phyloP scores from a whole-genome alignment of 2,329 filamentous ascomycete species.

The Cordyceps tenuipes region DNA sequence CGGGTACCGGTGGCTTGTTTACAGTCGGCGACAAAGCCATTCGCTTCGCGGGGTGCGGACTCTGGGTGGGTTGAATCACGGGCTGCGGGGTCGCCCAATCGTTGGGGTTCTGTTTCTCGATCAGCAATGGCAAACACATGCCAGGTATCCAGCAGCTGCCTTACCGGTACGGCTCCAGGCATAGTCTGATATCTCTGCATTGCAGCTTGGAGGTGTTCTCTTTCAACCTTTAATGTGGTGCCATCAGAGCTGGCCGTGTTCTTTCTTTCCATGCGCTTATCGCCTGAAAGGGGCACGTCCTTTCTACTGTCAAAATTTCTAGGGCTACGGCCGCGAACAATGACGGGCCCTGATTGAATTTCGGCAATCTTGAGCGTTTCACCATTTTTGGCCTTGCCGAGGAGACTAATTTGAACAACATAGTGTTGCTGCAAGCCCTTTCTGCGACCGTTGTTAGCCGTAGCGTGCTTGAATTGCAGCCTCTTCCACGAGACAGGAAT shows the following conservation, averaged over 20 bases:
- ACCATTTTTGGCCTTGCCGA: constrained; percentile 62
- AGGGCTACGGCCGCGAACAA: constrained; percentile 85
- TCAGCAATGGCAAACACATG: constrained; percentile 11
- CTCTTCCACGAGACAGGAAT: constrained; percentile 89
- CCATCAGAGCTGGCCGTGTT: constrained; percentile 30
- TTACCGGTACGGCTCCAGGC: constrained; percentile 8
- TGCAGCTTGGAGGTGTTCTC: constrained; percentile 22
- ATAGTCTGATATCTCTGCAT: constrained; percentile 20
- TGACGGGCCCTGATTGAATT: constrained; percentile 84
- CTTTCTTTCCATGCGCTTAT: constrained; percentile 39
- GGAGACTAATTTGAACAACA: constrained; percentile 73
- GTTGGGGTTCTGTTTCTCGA: constrained; percentile 23
- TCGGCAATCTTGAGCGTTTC: constrained; percentile 71
- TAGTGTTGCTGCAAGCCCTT: constrained; percentile 96
- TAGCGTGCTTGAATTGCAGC: constrained; percentile 91
- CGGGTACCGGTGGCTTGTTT: constrained; percentile 45
- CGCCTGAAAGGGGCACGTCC: constrained; percentile 64
- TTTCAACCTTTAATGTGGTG: constrained; percentile 25
- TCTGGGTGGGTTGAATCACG: constrained; percentile 27
- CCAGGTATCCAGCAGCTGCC: not conserved
- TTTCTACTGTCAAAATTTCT: constrained; percentile 90
- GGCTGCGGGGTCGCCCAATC: constrained; percentile 40
- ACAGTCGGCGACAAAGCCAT: constrained; percentile 43
- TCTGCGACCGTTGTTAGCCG: constrained; percentile 87
- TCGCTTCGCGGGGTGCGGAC: constrained; percentile 43